phyloP scores from a whole-genome alignment of 192 early-diverging fungal genomes.

The Podila verticillata region DNA sequence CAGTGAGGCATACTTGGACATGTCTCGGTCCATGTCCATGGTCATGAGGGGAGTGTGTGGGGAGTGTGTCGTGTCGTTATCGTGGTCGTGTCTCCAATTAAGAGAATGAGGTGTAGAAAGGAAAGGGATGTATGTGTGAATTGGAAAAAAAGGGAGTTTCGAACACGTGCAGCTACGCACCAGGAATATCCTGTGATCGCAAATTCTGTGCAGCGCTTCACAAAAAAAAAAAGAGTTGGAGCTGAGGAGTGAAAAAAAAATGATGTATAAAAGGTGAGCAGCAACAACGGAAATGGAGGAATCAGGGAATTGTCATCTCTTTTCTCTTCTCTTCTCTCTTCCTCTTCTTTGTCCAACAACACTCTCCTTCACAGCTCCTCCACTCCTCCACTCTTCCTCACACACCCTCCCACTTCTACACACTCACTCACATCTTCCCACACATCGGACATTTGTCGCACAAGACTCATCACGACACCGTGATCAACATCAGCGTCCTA shows the following conservation, averaged over 20 bases:
- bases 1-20: slow-evolving; percentile 16
- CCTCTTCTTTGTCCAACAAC: neutral
- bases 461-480: too few relatives aligned
- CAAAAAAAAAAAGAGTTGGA: neutral
- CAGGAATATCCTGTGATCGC: too few relatives aligned
- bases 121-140: neutral
- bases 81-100: neutral
- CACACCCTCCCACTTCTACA: neutral
- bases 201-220: too few relatives aligned
- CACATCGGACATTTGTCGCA: neutral
- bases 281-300: slow-evolving; percentile 1
- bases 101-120: neutral
- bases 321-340: neutral
- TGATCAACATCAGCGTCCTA: too few relatives aligned
- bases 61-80: neutral
- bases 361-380: slow-evolving; percentile 2
- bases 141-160: slow-evolving; percentile 5
- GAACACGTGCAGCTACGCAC: neutral
- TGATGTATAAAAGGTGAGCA: slow-evolving; percentile 4
- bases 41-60: slow-evolving; percentile 1
- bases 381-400: neutral
- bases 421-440: neutral
- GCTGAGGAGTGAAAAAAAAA: neutral
- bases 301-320: slow-evolving; percentile 31
- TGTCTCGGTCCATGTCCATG: slow-evolving; percentile 19